Evolutionary conservation across 345 rosid species (phyloP).

Genomic region (Acer saccharum): DNA sequence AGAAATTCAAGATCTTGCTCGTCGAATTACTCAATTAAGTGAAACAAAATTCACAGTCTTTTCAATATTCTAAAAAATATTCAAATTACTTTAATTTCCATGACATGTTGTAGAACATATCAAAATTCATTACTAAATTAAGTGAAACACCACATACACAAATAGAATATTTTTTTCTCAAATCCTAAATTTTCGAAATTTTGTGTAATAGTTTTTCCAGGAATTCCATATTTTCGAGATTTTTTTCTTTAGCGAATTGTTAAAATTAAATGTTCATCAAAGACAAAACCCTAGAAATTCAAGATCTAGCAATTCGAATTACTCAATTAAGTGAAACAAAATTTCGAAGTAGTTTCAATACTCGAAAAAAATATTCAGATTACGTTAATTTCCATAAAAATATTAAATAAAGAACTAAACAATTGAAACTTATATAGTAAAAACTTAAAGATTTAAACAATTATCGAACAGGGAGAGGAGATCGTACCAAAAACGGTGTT

Average conservation of each 20-base stretch:
- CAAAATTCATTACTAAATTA: not conserved
- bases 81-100: not conserved
- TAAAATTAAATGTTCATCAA: not conserved
- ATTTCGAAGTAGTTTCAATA: not conserved
- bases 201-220: no score
- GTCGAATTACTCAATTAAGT: no score
- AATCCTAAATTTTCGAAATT: no score
- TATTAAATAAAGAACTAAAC: not conserved
- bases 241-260: not conserved
- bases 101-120: not conserved
- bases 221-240: not conserved
- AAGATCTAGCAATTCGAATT: no score
- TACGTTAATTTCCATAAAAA: not conserved
- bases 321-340: not conserved
- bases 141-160: no score
- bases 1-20: not conserved
- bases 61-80: not conserved
- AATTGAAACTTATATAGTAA: not conserved
- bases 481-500: constrained; percentile 60
- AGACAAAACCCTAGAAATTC: not conserved
- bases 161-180: no score
- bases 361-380: not conserved
- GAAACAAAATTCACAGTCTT: not conserved
- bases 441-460: not conserved
- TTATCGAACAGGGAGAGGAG: not conserved